Evolutionary conservation across 768 basidiomycete species (phyloP), one percentile per base, ranked within the genome.

Genomic region (Leccinum pellstonianum): DNA sequence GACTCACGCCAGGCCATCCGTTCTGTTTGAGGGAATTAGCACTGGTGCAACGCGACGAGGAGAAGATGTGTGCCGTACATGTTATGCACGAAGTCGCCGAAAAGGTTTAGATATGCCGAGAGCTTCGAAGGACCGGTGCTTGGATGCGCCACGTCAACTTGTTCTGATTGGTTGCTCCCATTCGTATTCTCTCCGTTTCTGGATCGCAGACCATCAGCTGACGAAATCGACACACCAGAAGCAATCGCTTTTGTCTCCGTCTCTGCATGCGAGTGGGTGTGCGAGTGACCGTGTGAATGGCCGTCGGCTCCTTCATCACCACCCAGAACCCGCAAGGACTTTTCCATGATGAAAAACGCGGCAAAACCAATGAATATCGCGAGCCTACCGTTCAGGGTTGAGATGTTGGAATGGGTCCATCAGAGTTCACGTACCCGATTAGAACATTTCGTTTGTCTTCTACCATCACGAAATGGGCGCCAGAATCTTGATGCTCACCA

Each of bases 61-160:
- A 41, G 25, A 37, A 56, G 49, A 57, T n/a, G 62, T 62, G 59
- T 41, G 55, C 63, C 62, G 25, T 68, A 91, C 91, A 96, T 95
- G 71, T 96, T 95, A 70, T 96, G 93, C 52, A 92, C 91, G 70
- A 95, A 94, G 72, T 95, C 93, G 47, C 93, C 93, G 70, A 94
- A 93, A 55, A 95, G 79, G 75, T 96, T 96, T 54, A 96, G 82
- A 73, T 95, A 95, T 14, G 94, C 94, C 17, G 93, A 95, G 55
- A 94, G 77, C 73, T 91, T 92, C 43, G 93, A 89, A 17, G 90
- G 84, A 29, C 86, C 83, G 56, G 77, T 76, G 15, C 72, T 70
- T 57, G 65, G 54, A 31, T 70, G 64, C 27, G 62, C 57, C 2
- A 55, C 38, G 25, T 73, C 68, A 11, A 69, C 57, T 54, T 71